Conservation (phyloP, 1,284 basidiomycete genomes). For the Austroboletus niveus region DNA sequence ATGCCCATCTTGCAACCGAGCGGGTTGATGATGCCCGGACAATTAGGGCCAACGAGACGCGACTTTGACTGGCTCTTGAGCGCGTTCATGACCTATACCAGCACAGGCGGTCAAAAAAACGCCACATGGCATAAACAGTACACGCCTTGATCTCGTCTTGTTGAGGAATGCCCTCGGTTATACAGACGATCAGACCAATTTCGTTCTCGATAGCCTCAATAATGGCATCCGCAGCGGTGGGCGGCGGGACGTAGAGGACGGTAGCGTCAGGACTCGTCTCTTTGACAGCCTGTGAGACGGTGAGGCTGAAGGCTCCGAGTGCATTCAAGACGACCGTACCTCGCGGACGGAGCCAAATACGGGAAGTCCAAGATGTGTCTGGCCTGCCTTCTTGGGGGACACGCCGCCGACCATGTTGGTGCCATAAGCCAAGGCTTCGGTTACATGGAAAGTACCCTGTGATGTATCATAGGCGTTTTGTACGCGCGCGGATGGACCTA, state of each 20-base stretch:
- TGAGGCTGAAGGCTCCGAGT: constrained; percentile 1
- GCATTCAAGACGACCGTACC: constrained; percentile 44
- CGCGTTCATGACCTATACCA: constrained; percentile 81
- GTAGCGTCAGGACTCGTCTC: constrained; percentile 87
- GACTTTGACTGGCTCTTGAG: constrained; percentile 94
- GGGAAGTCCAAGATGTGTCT: constrained; percentile 92
- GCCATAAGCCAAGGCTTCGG: constrained; percentile 92
- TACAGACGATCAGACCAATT: constrained; percentile 93
- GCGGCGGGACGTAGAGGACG: constrained; percentile 94
- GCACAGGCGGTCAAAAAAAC: constrained; percentile 3
- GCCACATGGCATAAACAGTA: constrained; percentile 2
- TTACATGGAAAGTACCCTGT: constrained; percentile 96
- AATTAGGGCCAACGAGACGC: constrained; percentile 95
- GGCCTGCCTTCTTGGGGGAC: constrained; percentile 96
- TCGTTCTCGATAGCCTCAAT: constrained; percentile 98
- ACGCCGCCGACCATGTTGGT: constrained; percentile 98
- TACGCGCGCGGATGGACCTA: constrained; percentile 1
- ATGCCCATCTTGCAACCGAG: constrained; percentile 99
- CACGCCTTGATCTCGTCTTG: constrained; percentile 87
- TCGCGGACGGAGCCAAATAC: constrained; percentile 93
- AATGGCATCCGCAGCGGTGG: constrained; percentile 91
- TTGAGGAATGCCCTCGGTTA: constrained; percentile 97
- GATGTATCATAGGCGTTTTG: constrained; percentile 5
- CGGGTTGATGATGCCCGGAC: constrained; percentile 97
- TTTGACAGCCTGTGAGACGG: constrained; percentile 67